Evolutionary conservation across 2,329 filamentous ascomycete species (phyloP).

Genomic region (Gaeumannomyces sp.): DNA sequence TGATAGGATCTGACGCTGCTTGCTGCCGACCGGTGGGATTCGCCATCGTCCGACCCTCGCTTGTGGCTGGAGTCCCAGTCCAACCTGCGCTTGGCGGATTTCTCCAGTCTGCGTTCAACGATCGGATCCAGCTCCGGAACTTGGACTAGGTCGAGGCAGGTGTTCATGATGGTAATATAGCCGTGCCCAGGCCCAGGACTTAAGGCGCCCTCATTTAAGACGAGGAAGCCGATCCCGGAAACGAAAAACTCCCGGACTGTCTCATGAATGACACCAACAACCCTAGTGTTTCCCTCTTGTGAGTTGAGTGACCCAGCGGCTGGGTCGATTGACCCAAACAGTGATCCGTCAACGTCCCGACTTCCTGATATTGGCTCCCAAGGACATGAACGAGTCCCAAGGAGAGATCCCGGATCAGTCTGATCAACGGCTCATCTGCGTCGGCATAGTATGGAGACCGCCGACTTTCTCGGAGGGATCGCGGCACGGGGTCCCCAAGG

Average conservation of each 20-base stretch:
- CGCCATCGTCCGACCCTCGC: too few relatives aligned
- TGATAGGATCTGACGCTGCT: too few relatives aligned
- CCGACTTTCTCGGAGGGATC: neutral
- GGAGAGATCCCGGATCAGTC: conserved; percentile 3
- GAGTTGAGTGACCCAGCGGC: neutral
- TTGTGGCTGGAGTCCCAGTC: too few relatives aligned
- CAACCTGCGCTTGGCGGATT: too few relatives aligned
- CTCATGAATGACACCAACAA: neutral
- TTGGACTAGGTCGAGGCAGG: too few relatives aligned
- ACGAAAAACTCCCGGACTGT: neutral
- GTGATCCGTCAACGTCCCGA: neutral
- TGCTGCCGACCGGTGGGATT: too few relatives aligned
- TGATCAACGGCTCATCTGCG: conserved; percentile 2
- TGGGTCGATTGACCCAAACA: neutral
- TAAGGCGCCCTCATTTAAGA: too few relatives aligned
- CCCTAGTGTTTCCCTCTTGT: neutral
- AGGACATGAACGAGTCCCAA: conserved; percentile 7
- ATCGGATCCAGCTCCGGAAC: too few relatives aligned
- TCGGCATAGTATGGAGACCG: neutral
- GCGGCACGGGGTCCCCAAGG: neutral
- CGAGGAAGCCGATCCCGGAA: neutral
- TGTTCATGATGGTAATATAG: too few relatives aligned
- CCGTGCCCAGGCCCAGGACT: too few relatives aligned
- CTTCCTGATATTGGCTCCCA: neutral
- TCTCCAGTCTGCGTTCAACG: too few relatives aligned